Evolutionary conservation across 768 basidiomycete species (phyloP), one percentile per base, ranked within the genome.

Genomic region (Lentinula sp.): DNA sequence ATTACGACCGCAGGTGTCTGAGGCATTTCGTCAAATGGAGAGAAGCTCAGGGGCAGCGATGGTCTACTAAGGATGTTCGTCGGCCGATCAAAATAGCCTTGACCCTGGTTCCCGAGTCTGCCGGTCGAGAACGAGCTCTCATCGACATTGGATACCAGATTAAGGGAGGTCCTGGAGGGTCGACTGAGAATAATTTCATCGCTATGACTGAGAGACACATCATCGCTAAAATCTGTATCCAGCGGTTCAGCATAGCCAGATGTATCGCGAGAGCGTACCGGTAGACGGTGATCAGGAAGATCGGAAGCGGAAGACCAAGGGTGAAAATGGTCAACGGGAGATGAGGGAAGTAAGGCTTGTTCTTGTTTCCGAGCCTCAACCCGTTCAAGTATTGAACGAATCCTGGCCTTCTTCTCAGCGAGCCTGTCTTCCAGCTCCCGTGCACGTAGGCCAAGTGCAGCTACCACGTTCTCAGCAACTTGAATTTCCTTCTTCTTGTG

Each of bases 371-470:
- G 69, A 52, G 75, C 74, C 66, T 85, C 84, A 34, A 80, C 84
- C 55, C 78, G 81, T 64, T 86, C 85, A 65, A 83, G 84, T 40
- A 84, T 77, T n/a, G 72, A 69, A 63, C 73, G 78, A 60, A 95
- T 73, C 59, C 78, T 78, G 64, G 83, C 83, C 73, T 80, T 85
- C 71, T 86, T 84, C 61, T 81, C 78, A 35, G 81, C 78, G 39
- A 94, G 78, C 66, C 76, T 81, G 52, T 87, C 86, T 71, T 95
- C 92, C 60, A 94, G 74, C 66, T 88, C 89, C 63, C 84, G 81
- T 49, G 88, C 85, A 54, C 87, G 84, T 39, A 78, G 76, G 68
- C 81, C 86, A 39, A 91, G 77, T 9, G 83, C 78, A 50, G 78
- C 73, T 18, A 91, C 77, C 15, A 85, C 77, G 55, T 89, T 89